Conservation (phyloP, 2,329 filamentous ascomycete genomes). For the Fusarium robinianum region DNA sequence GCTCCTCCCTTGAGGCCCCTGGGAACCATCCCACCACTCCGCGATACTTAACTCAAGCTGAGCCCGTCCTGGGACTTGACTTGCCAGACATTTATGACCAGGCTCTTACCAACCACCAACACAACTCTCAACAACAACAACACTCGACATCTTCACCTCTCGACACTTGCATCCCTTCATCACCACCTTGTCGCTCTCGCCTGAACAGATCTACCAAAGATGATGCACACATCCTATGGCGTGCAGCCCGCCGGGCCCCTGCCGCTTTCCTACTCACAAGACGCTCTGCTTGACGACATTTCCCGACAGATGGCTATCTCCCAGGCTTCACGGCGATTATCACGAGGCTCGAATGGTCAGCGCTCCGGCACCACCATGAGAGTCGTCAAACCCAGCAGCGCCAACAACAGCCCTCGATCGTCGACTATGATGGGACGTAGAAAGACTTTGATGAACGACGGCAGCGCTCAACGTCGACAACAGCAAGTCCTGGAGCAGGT, state of each 20-base stretch:
- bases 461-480: constrained; percentile 49
- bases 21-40: constrained; percentile 28
- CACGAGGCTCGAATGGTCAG: constrained; percentile 55
- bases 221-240: constrained; percentile 41
- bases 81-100: constrained; percentile 6
- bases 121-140: neutral
- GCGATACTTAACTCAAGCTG: constrained; percentile 40
- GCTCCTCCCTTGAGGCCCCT: constrained; percentile 40
- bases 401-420: constrained; percentile 69
- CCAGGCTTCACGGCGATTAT: constrained; percentile 52
- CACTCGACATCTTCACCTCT: neutral
- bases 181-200: constrained; percentile 1
- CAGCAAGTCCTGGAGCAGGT: constrained; percentile 54
- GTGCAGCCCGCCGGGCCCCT: constrained; percentile 34
- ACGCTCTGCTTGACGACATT: constrained; percentile 55
- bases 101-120: constrained; percentile 1
- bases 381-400: constrained; percentile 67
- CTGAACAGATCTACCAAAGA: constrained; percentile 24
- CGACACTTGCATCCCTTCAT: no score
- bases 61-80: constrained; percentile 27
- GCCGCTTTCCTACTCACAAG: constrained; percentile 38
- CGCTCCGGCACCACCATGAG: constrained; percentile 58
- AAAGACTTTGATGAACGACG: constrained; percentile 61
- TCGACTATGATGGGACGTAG: constrained; percentile 55
- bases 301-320: constrained; percentile 56